Conservation (phyloP, 225 moss, liverwort and hornwort species). For the Thuidium tamariscinum region DNA sequence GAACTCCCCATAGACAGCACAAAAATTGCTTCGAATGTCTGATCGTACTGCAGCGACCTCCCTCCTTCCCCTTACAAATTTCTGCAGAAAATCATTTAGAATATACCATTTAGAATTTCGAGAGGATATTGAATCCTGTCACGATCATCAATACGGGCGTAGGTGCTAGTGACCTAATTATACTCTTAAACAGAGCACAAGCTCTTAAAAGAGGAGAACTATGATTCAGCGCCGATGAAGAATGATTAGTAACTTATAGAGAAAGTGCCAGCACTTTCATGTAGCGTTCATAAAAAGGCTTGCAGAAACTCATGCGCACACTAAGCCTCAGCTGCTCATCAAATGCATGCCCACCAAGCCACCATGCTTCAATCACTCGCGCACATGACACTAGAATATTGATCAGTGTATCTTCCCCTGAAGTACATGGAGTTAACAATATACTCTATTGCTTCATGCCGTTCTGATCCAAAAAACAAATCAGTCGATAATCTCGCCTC, state of each 20-base stretch:
- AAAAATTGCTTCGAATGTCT: conserved; percentile 68
- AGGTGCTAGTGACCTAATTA: not conserved
- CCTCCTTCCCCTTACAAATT: conserved; percentile 71
- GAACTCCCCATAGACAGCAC: conserved; percentile 70
- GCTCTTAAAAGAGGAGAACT: not conserved
- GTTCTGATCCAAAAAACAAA: not conserved
- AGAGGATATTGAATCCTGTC: not conserved
- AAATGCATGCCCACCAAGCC: not conserved
- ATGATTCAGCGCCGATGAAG: not conserved
- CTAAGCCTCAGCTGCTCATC: conserved; percentile 1
- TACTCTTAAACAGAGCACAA: not conserved
- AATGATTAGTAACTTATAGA: not conserved
- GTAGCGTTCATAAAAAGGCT: not conserved
- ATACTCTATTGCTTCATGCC: not conserved
- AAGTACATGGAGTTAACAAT: not conserved
- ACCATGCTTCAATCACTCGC: not conserved
- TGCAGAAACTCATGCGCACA: not conserved
- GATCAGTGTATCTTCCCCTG: not conserved
- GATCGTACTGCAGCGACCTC: conserved; percentile 67
- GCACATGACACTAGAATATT: not conserved
- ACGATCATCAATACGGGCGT: not conserved
- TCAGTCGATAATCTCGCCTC: not conserved
- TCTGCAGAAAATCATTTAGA: conserved; percentile 39
- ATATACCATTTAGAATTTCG: not conserved
- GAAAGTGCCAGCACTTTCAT: not conserved